These are phyloP conservation scores for Tranzscheliella williamsii DNA, from an alignment of 1,284 basidiomycete species.

Conservation along the genomic window DNA sequence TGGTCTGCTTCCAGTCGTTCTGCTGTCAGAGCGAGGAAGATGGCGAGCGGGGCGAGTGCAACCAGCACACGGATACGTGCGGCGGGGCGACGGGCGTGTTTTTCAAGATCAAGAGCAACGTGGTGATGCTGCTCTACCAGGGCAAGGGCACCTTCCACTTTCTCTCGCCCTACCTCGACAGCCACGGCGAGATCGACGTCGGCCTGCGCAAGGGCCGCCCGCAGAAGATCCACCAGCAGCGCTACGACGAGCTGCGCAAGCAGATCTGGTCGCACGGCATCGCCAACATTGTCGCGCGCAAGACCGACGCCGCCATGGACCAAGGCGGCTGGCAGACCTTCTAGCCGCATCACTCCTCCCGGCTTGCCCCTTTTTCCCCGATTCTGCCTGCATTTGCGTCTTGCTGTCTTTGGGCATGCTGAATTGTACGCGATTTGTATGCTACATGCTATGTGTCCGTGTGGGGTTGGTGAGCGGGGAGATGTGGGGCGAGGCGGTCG, in stretches of 20 bases:
- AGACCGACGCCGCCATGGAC: conserved; percentile 76
- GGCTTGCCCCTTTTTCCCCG: no score
- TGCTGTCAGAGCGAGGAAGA: conserved; percentile 80
- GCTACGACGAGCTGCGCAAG: conserved; percentile 90
- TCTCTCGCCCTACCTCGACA: conserved; percentile 85
- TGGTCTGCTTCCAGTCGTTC: conserved; percentile 87
- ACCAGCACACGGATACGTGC: conserved; percentile 92
- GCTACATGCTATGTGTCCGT: no score
- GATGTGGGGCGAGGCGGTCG: no score
- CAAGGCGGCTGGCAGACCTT: conserved; percentile 89
- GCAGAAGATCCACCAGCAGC: conserved; percentile 80
- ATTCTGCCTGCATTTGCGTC: no score
- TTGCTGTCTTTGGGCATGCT: neutral
- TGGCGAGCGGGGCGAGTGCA: conserved; percentile 75
- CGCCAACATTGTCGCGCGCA: conserved; percentile 85
- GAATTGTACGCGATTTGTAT: no score
- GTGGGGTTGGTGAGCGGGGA: no score
- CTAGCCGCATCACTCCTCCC: no score
- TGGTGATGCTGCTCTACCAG: conserved; percentile 86
- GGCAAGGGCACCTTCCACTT: conserved; percentile 84
- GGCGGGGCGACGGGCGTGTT: conserved; percentile 85
- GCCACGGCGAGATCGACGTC: conserved; percentile 90
- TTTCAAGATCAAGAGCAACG: conserved; percentile 89
- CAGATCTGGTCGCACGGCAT: conserved; percentile 87
- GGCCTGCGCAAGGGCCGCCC: conserved; percentile 86